A percentile compares a stretch with the other conserved stretches of the same genome.
Evolutionary conservation across 108 stramenopile genomes (phyloP).

Genomic region (Fragilariopsis cylindrus): DNA sequence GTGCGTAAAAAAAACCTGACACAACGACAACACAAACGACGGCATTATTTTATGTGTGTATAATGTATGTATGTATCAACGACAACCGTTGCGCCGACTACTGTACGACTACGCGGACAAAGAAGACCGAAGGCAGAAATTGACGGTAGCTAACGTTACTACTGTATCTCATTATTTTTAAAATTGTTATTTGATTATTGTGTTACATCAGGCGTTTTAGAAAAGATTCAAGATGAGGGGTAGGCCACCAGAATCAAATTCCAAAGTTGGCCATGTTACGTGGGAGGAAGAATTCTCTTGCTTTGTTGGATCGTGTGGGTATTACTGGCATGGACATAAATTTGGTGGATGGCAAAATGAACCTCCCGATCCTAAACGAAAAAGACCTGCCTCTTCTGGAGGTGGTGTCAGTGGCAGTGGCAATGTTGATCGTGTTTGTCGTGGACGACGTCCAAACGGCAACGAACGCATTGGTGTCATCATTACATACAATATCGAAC

Average conservation of each 20-base stretch:
- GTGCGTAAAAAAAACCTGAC: no score
- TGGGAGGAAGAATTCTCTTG: slow-evolving; percentile 1
- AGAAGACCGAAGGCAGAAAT: no score
- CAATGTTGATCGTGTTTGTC: background rate
- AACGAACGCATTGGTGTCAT: slow-evolving; percentile 1
- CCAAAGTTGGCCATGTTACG: background rate
- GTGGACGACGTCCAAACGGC: slow-evolving; percentile 4
- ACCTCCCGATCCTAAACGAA: slow-evolving; percentile 6
- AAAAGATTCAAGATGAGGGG: background rate
- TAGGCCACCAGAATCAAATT: background rate
- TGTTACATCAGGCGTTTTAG: no score
- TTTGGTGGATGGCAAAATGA: slow-evolving; percentile 2
- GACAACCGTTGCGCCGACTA: no score
- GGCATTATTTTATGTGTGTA: no score
- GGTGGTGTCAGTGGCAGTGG: no score
- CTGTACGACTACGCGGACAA: no score
- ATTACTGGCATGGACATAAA: slow-evolving; percentile 5
- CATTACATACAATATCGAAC: background rate
- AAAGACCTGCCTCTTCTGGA: background rate
- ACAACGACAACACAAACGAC: no score
- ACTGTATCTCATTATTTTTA: no score
- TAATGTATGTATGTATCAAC: no score
- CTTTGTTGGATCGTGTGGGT: slow-evolving; percentile 4
- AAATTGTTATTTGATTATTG: no score
- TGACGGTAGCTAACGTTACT: no score